These are phyloP conservation scores for Phytophthora cactorum DNA, from an alignment of 352 stramenopile genomes.

Conservation along the genomic window DNA sequence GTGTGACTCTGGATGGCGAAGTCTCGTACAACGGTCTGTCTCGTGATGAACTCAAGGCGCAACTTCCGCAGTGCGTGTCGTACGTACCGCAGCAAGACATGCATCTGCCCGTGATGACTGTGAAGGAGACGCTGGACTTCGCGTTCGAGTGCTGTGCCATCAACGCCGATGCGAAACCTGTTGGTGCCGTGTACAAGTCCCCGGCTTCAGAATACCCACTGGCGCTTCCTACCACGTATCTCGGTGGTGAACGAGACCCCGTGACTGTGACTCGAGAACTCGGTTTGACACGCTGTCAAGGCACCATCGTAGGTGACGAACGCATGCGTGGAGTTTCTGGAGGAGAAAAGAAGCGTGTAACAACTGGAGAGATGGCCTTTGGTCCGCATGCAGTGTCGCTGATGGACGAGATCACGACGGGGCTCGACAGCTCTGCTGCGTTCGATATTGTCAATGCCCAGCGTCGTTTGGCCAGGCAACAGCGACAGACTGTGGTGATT, in stretches of 20 bases:
- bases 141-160: constrained; percentile 84
- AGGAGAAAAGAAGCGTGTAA: constrained; percentile 93
- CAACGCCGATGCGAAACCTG: constrained; percentile 22
- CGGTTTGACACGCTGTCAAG: constrained; percentile 51
- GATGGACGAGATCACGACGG: constrained; percentile 64
- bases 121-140: constrained; percentile 94
- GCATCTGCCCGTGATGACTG: constrained; percentile 88
- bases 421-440: constrained; percentile 53
- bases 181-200: constrained; percentile 32
- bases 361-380: constrained; percentile 86
- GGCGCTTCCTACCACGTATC: constrained; percentile 34
- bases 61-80: constrained; percentile 52
- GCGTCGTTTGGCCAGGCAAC: constrained; percentile 38
- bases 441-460: constrained; percentile 53
- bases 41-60: constrained; percentile 30
- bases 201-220: constrained; percentile 29
- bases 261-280: constrained; percentile 39
- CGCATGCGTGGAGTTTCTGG: constrained; percentile 75
- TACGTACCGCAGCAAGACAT: constrained; percentile 71
- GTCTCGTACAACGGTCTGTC: constrained; percentile 53
- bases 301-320: constrained; percentile 64
- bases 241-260: constrained; percentile 45
- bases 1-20: constrained; percentile 38
- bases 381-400: constrained; percentile 57
- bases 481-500: constrained; percentile 68